Percentiles rank a stretch among this genome's conserved stretches.
phyloP scores from a whole-genome alignment of 1,284 basidiomycete genomes.

The Ceratobasidium sp. region DNA sequence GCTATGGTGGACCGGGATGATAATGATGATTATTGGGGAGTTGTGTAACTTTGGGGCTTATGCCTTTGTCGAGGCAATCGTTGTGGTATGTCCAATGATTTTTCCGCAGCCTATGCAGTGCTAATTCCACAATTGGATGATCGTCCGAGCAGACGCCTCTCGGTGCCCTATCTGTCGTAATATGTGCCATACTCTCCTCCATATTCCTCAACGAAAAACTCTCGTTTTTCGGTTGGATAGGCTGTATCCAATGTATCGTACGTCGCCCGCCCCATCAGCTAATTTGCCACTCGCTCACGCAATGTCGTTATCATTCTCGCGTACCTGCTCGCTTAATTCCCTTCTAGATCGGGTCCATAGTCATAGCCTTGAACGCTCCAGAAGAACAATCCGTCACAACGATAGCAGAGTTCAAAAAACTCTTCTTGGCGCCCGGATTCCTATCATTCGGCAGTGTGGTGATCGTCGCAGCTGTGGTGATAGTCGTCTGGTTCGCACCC shows the following conservation, averaged over 20 bases:
- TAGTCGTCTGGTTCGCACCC: slow-evolving; percentile 65
- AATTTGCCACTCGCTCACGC: slow-evolving; percentile 35
- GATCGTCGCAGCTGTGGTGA: slow-evolving; percentile 57
- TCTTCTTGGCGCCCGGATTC: slow-evolving; percentile 75
- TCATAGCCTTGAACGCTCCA: slow-evolving; percentile 80
- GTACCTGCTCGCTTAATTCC: slow-evolving; percentile 47
- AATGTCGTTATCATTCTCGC: not conserved
- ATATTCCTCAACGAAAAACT: slow-evolving; percentile 75
- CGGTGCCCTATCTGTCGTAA: slow-evolving; percentile 77
- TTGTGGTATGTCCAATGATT: slow-evolving; percentile 57
- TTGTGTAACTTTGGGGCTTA: slow-evolving; percentile 59
- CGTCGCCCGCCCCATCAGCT: slow-evolving; percentile 52
- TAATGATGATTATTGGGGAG: slow-evolving; percentile 64
- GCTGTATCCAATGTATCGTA: slow-evolving; percentile 70
- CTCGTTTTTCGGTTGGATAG: slow-evolving; percentile 71
- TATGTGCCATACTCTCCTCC: slow-evolving; percentile 79
- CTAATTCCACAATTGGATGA: not conserved
- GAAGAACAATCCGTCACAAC: slow-evolving; percentile 83
- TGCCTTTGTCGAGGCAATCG: slow-evolving; percentile 66
- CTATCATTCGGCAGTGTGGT: slow-evolving; percentile 67
- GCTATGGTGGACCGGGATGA: slow-evolving; percentile 70
- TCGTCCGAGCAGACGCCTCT: slow-evolving; percentile 65
- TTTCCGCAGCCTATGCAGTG: not conserved
- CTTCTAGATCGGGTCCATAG: slow-evolving; percentile 60
- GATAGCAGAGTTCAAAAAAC: slow-evolving; percentile 74